phyloP scores from a whole-genome alignment of 148 eudicot species.

The Persicaria tinctoria region DNA sequence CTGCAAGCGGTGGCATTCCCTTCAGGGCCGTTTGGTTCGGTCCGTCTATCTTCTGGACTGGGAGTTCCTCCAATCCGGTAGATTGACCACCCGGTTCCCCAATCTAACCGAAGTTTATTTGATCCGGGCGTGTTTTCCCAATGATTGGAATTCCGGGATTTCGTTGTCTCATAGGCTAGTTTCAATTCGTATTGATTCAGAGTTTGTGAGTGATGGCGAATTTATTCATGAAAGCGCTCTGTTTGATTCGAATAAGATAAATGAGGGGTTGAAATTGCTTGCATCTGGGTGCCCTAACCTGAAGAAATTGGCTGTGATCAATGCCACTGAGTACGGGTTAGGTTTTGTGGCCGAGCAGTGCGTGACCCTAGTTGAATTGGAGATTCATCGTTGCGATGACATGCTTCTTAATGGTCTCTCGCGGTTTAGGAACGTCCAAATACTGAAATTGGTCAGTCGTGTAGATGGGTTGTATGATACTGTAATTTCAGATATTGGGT shows the following conservation, averaged over 20 bases:
- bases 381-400: slow-evolving; percentile 62
- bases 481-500: slow-evolving; percentile 68
- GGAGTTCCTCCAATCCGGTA: slow-evolving; percentile 73
- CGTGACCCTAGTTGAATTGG: slow-evolving; percentile 60
- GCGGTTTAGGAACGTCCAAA: slow-evolving; percentile 67
- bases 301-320: slow-evolving; percentile 43
- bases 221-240: slow-evolving; percentile 37
- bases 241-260: slow-evolving; percentile 33
- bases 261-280: slow-evolving; percentile 30
- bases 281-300: slow-evolving; percentile 64
- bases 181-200: slow-evolving; percentile 37
- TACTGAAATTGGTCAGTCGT: slow-evolving; percentile 53
- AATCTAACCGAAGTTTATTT: slow-evolving; percentile 45
- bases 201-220: slow-evolving; percentile 20
- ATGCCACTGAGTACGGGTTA: slow-evolving; percentile 49
- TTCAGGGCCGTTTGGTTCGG: slow-evolving; percentile 44
- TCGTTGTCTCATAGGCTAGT: slow-evolving; percentile 39
- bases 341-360: slow-evolving; percentile 47
- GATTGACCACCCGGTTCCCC: slow-evolving; percentile 51
- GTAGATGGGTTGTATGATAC: slow-evolving; percentile 63
- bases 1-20: slow-evolving; percentile 54
- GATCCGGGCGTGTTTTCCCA: slow-evolving; percentile 42
- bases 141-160: slow-evolving; percentile 45
- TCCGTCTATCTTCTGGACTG: slow-evolving; percentile 52
- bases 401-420: slow-evolving; percentile 39